Conservation (phyloP, 495 filamentous ascomycete species). For the Symbiotaphrina buchneri region DNA sequence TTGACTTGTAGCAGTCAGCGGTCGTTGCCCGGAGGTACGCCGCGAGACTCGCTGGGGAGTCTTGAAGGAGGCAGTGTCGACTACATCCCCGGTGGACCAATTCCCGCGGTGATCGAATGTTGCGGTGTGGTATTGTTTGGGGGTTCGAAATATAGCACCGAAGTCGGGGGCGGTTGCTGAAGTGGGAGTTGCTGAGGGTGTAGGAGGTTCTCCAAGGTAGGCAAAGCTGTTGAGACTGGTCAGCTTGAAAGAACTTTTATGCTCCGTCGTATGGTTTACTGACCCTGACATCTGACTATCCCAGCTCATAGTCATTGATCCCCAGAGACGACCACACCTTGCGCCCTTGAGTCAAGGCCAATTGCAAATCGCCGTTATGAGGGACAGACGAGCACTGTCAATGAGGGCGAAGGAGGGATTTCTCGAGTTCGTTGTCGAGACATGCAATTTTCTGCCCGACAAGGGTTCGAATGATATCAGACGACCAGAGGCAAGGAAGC, state of each 20-base stretch:
- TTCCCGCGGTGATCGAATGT: constrained; percentile 27
- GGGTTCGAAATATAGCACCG: constrained; percentile 39
- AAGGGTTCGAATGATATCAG: no score
- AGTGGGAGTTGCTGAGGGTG: constrained; percentile 52
- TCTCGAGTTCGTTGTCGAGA: no score
- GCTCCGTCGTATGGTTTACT: neutral
- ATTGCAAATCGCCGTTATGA: no score
- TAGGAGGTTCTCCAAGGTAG: constrained; percentile 57
- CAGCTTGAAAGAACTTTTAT: constrained; percentile 2
- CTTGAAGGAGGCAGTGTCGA: constrained; percentile 27
- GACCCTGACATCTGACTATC: constrained; percentile 3
- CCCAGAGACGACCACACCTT: no score
- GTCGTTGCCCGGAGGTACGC: constrained; percentile 9
- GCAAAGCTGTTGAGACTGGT: constrained; percentile 33
- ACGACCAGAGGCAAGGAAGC: no score
- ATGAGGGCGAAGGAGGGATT: no score
- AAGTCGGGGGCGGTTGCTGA: constrained; percentile 24
- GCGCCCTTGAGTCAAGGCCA: no score
- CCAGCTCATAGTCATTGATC: constrained; percentile 4
- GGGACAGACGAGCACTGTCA: no score
- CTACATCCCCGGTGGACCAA: constrained; percentile 28
- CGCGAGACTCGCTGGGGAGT: constrained; percentile 22
- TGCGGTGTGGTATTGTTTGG: constrained; percentile 35
- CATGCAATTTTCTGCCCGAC: no score
- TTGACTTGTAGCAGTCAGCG: constrained; percentile 11